phyloP scores from a whole-genome alignment of 2,329 filamentous ascomycete species.

The Sarocladiaceae sp. region DNA sequence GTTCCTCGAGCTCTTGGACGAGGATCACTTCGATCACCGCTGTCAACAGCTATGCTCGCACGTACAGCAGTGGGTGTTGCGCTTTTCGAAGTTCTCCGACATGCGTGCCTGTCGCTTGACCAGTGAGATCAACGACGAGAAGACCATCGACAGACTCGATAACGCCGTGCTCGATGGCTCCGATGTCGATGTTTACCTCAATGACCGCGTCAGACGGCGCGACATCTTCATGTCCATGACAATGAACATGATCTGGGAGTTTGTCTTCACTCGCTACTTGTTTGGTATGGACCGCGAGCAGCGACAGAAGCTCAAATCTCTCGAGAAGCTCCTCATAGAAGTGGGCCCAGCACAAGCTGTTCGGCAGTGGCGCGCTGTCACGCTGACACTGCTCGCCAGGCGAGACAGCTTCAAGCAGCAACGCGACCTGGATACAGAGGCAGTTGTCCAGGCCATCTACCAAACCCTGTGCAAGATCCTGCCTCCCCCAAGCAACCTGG shows the following conservation, averaged over 20 bases:
- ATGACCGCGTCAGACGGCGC: slow-evolving; percentile 78
- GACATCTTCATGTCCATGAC: slow-evolving; percentile 98
- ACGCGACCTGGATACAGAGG: slow-evolving; percentile 84
- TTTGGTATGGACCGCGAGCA: slow-evolving; percentile 99
- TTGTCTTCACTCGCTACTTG: slow-evolving; percentile 93
- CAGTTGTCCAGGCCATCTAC: slow-evolving; percentile 82
- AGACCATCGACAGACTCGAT: slow-evolving; percentile 88
- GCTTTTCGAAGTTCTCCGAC: slow-evolving; percentile 97
- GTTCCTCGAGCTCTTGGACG: slow-evolving; percentile 75
- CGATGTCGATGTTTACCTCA: slow-evolving; percentile 82
- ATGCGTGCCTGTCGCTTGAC: slow-evolving; percentile 80
- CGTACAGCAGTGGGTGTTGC: slow-evolving; percentile 94
- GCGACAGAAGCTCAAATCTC: slow-evolving; percentile 89
- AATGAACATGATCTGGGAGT: slow-evolving; percentile 99
- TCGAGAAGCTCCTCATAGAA: slow-evolving; percentile 87
- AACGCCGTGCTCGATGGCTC: slow-evolving; percentile 91
- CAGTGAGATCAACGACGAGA: slow-evolving; percentile 80
- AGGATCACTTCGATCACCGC: slow-evolving; percentile 90
- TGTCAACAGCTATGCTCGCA: slow-evolving; percentile 94
- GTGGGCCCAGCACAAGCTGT: slow-evolving; percentile 85
- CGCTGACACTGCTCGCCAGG: slow-evolving; percentile 78
- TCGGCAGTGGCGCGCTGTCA: slow-evolving; percentile 94
- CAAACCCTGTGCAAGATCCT: slow-evolving; percentile 77
- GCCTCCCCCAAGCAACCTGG: slow-evolving; percentile 75
- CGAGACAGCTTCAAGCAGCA: slow-evolving; percentile 75